Conservation (phyloP, 1,284 basidiomycete species). For the Termitomyces sp. region DNA sequence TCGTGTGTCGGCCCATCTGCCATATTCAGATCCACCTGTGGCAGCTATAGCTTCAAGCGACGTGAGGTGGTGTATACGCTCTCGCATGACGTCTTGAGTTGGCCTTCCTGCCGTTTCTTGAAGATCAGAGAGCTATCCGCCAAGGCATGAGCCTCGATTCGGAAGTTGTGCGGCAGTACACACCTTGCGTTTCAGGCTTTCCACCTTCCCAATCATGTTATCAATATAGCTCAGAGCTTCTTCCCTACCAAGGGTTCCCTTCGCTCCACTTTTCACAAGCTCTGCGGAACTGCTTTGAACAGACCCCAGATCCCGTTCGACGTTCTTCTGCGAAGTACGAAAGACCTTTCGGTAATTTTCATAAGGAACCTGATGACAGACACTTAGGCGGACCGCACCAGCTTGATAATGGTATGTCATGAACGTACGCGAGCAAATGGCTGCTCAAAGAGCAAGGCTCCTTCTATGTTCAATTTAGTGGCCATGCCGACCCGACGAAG, state of each 20-base stretch:
- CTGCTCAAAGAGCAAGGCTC: conserved; percentile 83
- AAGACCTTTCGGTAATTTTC: conserved; percentile 85
- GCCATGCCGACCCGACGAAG: conserved; percentile 25
- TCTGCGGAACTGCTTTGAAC: conserved; percentile 56
- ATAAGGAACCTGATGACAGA: conserved; percentile 62
- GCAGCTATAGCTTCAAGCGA: conserved; percentile 52
- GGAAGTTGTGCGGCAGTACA: conserved; percentile 18
- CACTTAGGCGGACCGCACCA: not conserved
- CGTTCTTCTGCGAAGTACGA: conserved; percentile 70
- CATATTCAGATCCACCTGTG: conserved; percentile 54
- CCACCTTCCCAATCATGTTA: conserved; percentile 68
- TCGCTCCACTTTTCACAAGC: conserved; percentile 41
- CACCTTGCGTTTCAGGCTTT: conserved; percentile 80
- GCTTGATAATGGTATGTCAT: not conserved
- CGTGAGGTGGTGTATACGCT: conserved; percentile 67
- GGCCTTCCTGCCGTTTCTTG: conserved; percentile 62
- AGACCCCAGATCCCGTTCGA: conserved; percentile 71
- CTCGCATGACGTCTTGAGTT: conserved; percentile 66
- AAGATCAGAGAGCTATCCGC: conserved; percentile 59
- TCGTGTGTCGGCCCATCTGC: conserved; percentile 73
- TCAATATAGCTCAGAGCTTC: conserved; percentile 66
- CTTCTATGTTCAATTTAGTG: conserved; percentile 63
- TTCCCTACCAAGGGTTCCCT: conserved; percentile 36
- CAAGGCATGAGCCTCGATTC: conserved; percentile 3
- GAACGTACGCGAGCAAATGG: conserved; percentile 70